Base-by-base conservation (phyloP, 352 stramenopile species). In the Phytopythium montanum region DNA sequence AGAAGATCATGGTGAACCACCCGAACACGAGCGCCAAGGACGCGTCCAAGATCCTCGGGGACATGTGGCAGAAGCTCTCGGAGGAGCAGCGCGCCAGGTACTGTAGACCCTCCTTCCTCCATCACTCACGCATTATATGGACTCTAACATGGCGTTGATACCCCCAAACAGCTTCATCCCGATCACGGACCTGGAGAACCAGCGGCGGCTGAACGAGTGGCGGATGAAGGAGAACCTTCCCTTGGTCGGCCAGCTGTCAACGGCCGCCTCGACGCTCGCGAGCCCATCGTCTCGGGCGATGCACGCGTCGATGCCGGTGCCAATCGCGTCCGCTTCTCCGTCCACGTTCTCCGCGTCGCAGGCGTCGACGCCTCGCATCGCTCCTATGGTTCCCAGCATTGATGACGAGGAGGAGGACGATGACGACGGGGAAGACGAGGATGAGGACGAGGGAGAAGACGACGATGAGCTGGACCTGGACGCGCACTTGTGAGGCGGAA, bases 21-120 rank as follows among this genome's bases (percentile, higher is more conserved):
- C 75, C 75, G 31, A 85, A 76, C 59, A 86, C 77, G 12, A 93
- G 72, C 26, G 84, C 84, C 14, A 93, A 93, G 42, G 84, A 91
- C 64, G 81, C 84, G 41, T 93, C 84, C 14, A 91, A 88, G 60
- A 85, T 93, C 54, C 65, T 93, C 19, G 84, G 84, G 28, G 84
- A 91, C 57, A 93, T 91, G 79, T 93, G 84, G 84, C 79, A 93
- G 54, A 93, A 93, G 51, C 65, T 93, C 12, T 86, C 75, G 12
- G 84, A 93, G 55, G 73, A 91, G 48, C 68, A 93, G 59, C 81
- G 81, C 21, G 84, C 84, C 16, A 89, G 73, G 79, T 80, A 57
- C 33, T 26, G 5, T 10, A 6, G 31, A n/a, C 31, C 2, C 5
- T 36, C 7, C 31, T 36, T 7, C 5, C 31, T 36, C 31, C 12